A percentile compares a stretch with the other conserved stretches of the same genome.
phyloP scores from a whole-genome alignment of 164 flowering plant genomes.

The Tetracentron sinense region DNA sequence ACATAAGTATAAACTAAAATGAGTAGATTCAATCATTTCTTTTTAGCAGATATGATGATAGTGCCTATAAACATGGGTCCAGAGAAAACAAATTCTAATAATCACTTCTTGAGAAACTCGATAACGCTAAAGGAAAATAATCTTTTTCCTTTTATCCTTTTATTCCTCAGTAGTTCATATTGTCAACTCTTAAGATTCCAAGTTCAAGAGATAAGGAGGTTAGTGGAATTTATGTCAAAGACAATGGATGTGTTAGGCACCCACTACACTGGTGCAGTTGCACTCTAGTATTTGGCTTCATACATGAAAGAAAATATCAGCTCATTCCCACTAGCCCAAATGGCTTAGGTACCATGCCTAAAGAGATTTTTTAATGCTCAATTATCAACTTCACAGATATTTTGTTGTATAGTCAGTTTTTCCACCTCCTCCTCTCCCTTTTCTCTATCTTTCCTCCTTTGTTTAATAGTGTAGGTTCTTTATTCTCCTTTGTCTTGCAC shows the following conservation, averaged over 20 bases:
- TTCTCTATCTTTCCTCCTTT: not conserved
- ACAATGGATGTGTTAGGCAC: not conserved
- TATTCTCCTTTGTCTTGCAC: not conserved
- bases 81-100: not conserved
- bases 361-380: slow-evolving; percentile 1
- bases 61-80: no score
- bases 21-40: no score
- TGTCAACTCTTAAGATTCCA: no score
- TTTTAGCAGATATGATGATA: no score
- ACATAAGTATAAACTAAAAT: not conserved
- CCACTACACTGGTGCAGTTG: slow-evolving; percentile 11
- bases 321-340: slow-evolving; percentile 19
- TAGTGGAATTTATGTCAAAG: not conserved
- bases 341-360: slow-evolving; percentile 7
- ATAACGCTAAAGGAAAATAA: not conserved
- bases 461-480: not conserved
- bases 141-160: not conserved
- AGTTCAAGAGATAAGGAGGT: not conserved
- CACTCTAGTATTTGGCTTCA: not conserved
- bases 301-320: slow-evolving; percentile 7
- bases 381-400: not conserved
- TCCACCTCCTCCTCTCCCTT: slow-evolving; percentile 7
- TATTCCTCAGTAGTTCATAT: no score
- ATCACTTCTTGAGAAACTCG: not conserved
- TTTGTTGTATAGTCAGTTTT: slow-evolving; percentile 7